A percentile compares a stretch with the other conserved stretches of the same genome.
Conservation (phyloP, 2,329 filamentous ascomycete species). For the Biscogniauxia mediterranea region DNA sequence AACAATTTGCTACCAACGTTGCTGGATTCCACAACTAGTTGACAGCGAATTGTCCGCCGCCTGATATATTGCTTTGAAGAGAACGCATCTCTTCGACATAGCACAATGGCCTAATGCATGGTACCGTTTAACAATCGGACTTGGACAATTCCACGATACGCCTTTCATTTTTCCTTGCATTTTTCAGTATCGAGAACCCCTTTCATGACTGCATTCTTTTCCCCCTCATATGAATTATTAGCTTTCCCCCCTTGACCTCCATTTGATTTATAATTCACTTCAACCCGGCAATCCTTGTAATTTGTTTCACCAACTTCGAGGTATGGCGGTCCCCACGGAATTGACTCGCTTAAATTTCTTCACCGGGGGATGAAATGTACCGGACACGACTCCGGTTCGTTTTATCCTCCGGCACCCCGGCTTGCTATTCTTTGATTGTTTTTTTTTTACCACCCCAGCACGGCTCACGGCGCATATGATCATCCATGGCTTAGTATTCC, state of each 20-base stretch:
- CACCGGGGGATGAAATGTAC: background rate
- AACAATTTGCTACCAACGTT: background rate
- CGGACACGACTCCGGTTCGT: slow-evolving; percentile 3
- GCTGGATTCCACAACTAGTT: background rate
- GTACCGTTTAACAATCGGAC: background rate
- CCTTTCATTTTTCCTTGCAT: background rate
- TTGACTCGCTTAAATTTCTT: background rate
- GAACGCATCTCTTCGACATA: background rate
- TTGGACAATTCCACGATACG: background rate
- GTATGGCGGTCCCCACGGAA: background rate
- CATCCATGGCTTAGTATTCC: slow-evolving; percentile 27
- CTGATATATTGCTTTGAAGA: background rate
- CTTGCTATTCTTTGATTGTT: slow-evolving; percentile 13
- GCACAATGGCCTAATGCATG: background rate
- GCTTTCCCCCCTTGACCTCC: background rate
- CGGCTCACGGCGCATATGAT: slow-evolving; percentile 33
- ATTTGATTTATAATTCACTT: background rate
- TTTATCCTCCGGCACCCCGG: slow-evolving; percentile 5
- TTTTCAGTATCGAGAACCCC: background rate
- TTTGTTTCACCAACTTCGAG: background rate
- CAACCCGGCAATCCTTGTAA: background rate
- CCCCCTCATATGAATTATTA: background rate
- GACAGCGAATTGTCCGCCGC: background rate
- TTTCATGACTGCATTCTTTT: background rate
- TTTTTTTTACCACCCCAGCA: slow-evolving; percentile 23